phyloP scores from a whole-genome alignment of 108 stramenopile species.

The Conticribra guillardii region DNA sequence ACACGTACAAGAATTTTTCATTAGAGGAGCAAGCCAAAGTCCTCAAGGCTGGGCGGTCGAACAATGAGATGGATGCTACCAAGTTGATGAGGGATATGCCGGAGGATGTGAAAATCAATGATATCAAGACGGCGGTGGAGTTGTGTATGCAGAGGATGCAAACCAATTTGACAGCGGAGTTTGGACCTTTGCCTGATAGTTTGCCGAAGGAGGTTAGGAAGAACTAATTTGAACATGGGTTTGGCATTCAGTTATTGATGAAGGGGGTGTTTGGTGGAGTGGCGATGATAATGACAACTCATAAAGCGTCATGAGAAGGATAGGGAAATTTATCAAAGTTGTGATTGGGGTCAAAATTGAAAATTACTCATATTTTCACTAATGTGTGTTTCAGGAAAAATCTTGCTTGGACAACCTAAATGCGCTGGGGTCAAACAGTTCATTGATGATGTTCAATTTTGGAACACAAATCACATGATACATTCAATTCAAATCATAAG shows the following conservation, averaged over 20 bases:
- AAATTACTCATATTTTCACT: too few species aligned
- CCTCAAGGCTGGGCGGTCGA: constrained; percentile 95
- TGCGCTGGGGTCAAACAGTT: too few species aligned
- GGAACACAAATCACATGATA: too few species aligned
- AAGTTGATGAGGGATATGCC: constrained; percentile 95
- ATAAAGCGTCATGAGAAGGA: too few species aligned
- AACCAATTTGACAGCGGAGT: constrained; percentile 82
- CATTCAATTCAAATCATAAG: too few species aligned
- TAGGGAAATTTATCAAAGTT: too few species aligned
- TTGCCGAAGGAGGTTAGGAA: constrained; percentile 66
- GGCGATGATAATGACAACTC: too few species aligned
- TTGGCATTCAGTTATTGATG: not conserved
- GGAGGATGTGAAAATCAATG: constrained; percentile 87
- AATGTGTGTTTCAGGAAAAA: too few species aligned
- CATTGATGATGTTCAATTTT: too few species aligned
- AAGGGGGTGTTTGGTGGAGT: too few species aligned
- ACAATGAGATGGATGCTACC: constrained; percentile 97
- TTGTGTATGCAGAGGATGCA: constrained; percentile 96
- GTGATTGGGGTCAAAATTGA: too few species aligned
- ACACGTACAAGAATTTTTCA: constrained; percentile 97
- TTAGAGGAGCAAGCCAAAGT: constrained; percentile 92
- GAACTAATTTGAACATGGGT: constrained; percentile 7
- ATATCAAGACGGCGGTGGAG: constrained; percentile 91
- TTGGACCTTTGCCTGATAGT: constrained; percentile 80
- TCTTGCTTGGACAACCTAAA: too few species aligned